Conservation (phyloP, 2,329 filamentous ascomycete species). For the Blumeria hordei region DNA sequence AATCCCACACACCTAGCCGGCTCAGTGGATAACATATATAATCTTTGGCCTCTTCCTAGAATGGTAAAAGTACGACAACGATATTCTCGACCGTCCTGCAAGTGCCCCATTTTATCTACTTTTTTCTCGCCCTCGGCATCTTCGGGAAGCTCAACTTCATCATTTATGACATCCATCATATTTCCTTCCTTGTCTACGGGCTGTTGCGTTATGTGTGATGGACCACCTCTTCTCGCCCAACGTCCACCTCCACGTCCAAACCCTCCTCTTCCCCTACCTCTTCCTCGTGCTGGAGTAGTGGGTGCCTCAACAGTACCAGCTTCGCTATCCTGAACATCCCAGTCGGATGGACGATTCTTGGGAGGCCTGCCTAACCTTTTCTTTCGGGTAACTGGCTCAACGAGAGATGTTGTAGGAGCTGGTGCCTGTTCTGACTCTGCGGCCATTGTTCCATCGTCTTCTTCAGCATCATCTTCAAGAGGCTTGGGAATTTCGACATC, state of each 20-base stretch:
- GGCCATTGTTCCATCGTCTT: slow-evolving; percentile 18
- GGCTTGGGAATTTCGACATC: slow-evolving; percentile 10
- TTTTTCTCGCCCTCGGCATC: slow-evolving; percentile 79
- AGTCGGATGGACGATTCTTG: slow-evolving; percentile 62
- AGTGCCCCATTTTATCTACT: slow-evolving; percentile 69
- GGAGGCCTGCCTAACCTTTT: slow-evolving; percentile 61
- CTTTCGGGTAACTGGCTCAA: slow-evolving; percentile 39
- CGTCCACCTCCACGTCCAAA: slow-evolving; percentile 30
- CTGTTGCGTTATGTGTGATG: slow-evolving; percentile 56
- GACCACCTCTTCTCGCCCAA: slow-evolving; percentile 42
- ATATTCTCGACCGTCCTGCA: slow-evolving; percentile 71
- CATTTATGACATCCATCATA: slow-evolving; percentile 68
- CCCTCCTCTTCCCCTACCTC: slow-evolving; percentile 39
- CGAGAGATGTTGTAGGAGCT: slow-evolving; percentile 13
- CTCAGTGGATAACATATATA: slow-evolving; percentile 98
- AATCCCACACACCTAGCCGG: slow-evolving; percentile 92
- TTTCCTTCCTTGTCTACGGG: slow-evolving; percentile 87
- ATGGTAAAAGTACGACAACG: slow-evolving; percentile 90
- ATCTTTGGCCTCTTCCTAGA: slow-evolving; percentile 52
- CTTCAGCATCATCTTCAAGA: slow-evolving; percentile 22
- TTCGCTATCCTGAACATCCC: slow-evolving; percentile 34
- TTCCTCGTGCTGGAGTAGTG: slow-evolving; percentile 20
- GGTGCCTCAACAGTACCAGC: slow-evolving; percentile 19
- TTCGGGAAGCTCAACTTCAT: slow-evolving; percentile 73
- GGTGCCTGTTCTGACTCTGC: slow-evolving; percentile 26